Evolutionary conservation across 768 basidiomycete genomes (phyloP).

Genomic region (Lepiota venenata): DNA sequence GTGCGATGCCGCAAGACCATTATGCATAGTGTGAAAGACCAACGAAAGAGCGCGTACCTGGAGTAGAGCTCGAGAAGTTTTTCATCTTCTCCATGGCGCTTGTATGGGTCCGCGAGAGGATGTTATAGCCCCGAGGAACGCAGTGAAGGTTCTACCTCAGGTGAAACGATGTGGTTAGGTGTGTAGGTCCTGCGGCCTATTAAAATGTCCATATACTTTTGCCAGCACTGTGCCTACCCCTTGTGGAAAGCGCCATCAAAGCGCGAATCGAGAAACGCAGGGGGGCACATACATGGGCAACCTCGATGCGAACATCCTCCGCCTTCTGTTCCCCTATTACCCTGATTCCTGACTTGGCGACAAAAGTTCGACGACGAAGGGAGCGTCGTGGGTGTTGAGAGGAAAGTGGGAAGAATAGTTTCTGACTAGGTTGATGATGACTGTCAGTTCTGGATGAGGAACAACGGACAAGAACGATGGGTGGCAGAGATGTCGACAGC

Average conservation of each 20-base stretch:
- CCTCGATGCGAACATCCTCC: too few species aligned
- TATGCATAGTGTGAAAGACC: not conserved
- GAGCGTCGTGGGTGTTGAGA: slow-evolving; percentile 65
- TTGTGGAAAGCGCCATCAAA: slow-evolving; percentile 29
- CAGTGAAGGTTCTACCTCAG: too few species aligned
- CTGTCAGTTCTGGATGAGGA: slow-evolving; percentile 60
- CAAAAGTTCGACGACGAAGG: slow-evolving; percentile 72
- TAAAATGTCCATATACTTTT: slow-evolving; percentile 65
- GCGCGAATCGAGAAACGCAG: not conserved
- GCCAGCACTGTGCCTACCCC: slow-evolving; percentile 76
- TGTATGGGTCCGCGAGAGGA: too few species aligned
- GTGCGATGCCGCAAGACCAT: slow-evolving; percentile 44
- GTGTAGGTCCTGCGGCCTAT: slow-evolving; percentile 59
- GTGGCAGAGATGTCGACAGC: slow-evolving; percentile 6
- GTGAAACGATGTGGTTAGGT: slow-evolving; percentile 50
- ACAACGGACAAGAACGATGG: slow-evolving; percentile 24
- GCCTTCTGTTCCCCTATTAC: slow-evolving; percentile 32
- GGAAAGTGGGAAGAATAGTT: slow-evolving; percentile 88
- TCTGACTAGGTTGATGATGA: slow-evolving; percentile 84
- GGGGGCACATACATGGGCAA: too few species aligned
- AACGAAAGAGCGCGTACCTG: slow-evolving; percentile 44
- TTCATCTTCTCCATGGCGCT: too few species aligned
- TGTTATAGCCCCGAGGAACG: too few species aligned
- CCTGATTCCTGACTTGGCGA: slow-evolving; percentile 57
- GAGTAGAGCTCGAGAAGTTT: slow-evolving; percentile 65